Conservation (phyloP, 768 basidiomycete species). For the Podaxis pistillaris region DNA sequence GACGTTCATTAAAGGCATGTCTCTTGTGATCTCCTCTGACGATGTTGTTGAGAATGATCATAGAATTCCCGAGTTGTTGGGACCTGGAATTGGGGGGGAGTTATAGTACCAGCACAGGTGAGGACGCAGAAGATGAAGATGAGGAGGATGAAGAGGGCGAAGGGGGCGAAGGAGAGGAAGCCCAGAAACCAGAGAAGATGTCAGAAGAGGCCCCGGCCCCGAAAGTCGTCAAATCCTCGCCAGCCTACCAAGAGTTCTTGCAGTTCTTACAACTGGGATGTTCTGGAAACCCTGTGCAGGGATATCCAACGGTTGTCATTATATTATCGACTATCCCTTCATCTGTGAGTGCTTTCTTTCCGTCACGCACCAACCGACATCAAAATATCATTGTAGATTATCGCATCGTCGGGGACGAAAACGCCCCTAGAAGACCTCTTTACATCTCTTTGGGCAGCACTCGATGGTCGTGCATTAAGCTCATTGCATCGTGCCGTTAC, state of each 20-base stretch:
- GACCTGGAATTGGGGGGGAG: constrained; percentile 32
- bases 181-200: background rate
- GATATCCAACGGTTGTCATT: constrained; percentile 81
- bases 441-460: constrained; percentile 78
- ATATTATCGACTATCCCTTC: constrained; percentile 79
- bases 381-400: constrained; percentile 21
- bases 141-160: constrained; percentile 35
- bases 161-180: constrained; percentile 27
- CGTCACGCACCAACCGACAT: constrained; percentile 6
- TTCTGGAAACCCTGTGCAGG: constrained; percentile 71
- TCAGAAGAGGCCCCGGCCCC: background rate
- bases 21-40: background rate
- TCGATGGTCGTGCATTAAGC: constrained; percentile 65
- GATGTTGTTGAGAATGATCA: background rate
- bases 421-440: constrained; percentile 53
- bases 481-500: constrained; percentile 51
- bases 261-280: constrained; percentile 79
- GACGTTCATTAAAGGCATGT: constrained; percentile 68
- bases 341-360: constrained; percentile 40
- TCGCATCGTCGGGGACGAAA: constrained; percentile 23
- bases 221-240: constrained; percentile 23
- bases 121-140: constrained; percentile 33
- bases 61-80: constrained; percentile 73
- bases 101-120: constrained; percentile 26
- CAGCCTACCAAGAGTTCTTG: constrained; percentile 71